Conservation (phyloP, 1,139 yeast genomes). For the Suhomyces atakaporum region DNA sequence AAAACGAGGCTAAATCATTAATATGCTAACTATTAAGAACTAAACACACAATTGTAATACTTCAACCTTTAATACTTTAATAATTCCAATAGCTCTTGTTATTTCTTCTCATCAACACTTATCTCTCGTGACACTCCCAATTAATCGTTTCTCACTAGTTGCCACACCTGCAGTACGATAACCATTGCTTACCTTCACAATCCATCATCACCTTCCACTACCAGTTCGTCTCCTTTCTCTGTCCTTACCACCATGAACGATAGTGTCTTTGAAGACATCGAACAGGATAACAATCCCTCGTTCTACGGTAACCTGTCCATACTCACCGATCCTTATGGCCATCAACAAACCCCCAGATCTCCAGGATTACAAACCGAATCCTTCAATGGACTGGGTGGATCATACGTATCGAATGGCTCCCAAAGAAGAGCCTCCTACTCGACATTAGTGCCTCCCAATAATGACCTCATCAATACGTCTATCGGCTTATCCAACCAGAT, state of each 20-base stretch:
- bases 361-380: constrained; percentile 7
- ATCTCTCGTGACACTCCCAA: not conserved
- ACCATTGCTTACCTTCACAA: constrained; percentile 4
- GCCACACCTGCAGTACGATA: constrained; percentile 1
- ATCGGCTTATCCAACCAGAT: constrained; percentile 44
- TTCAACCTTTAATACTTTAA: too few relatives aligned
- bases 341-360: constrained; percentile 3
- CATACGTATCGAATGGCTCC: not conserved
- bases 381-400: constrained; percentile 4
- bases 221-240: not conserved
- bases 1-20: too few relatives aligned
- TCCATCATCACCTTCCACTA: not conserved
- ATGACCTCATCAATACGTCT: constrained; percentile 34
- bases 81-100: too few relatives aligned
- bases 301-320: constrained; percentile 40
- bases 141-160: not conserved
- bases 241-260: constrained; percentile 11
- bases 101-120: not conserved
- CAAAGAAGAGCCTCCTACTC: constrained; percentile 5
- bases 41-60: too few relatives aligned
- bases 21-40: too few relatives aligned
- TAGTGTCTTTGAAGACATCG: constrained; percentile 39
- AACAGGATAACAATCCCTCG: constrained; percentile 52
- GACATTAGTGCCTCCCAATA: constrained; percentile 9
- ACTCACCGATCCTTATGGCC: constrained; percentile 31